phyloP scores from a whole-genome alignment of 805 yeast genomes.

The Hermanozyma aechmeae region DNA sequence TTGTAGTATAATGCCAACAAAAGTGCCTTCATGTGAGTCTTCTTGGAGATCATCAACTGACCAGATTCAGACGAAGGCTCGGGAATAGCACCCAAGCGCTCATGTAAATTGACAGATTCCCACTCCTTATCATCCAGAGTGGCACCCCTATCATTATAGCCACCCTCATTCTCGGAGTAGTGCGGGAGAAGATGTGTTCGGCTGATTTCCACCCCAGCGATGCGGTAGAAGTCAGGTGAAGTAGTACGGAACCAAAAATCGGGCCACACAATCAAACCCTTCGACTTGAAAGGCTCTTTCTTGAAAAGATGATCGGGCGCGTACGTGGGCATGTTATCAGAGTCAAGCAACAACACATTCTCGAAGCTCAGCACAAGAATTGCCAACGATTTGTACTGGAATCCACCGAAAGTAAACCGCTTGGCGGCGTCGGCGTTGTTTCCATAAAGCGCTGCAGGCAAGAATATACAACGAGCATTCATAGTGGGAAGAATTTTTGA shows the following conservation, averaged over 20 bases:
- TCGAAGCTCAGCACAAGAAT: conserved; percentile 45
- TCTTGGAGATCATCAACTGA: conserved; percentile 50
- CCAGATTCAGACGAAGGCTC: conserved; percentile 31
- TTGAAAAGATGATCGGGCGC: conserved; percentile 54
- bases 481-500: conserved; percentile 27
- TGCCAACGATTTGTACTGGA: conserved; percentile 35
- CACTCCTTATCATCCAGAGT: conserved; percentile 5
- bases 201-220: conserved; percentile 44
- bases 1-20: conserved; percentile 59
- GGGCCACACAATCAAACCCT: conserved; percentile 68
- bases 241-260: conserved; percentile 86
- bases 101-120: conserved; percentile 19
- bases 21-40: conserved; percentile 46
- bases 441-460: conserved; percentile 20
- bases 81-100: conserved; percentile 6
- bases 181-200: conserved; percentile 18
- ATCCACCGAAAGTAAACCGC: conserved; percentile 32
- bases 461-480: conserved; percentile 29
- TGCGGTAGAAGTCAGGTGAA: conserved; percentile 60
- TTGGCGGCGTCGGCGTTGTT: conserved; percentile 12
- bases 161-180: conserved; percentile 22
- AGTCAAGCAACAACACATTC: conserved; percentile 61
- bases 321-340: conserved; percentile 65
- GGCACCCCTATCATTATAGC: no score
- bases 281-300: conserved; percentile 42